Conservation (phyloP, 2,329 filamentous ascomycete genomes). For the Aspergillus niger region DNA sequence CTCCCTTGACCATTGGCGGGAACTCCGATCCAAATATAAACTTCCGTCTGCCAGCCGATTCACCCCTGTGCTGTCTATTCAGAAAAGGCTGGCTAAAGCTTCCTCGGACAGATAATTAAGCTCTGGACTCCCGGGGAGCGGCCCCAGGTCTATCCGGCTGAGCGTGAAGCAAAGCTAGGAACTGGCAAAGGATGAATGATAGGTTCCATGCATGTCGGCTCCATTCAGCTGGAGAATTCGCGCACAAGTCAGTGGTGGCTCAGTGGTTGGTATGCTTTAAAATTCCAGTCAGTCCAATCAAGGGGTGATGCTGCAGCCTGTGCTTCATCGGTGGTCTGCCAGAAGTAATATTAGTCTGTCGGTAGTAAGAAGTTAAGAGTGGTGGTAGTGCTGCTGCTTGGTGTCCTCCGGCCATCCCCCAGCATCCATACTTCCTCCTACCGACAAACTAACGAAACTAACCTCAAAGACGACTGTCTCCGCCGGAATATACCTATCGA, state of each 20-base stretch:
- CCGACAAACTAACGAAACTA: background rate
- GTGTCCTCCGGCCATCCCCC: background rate
- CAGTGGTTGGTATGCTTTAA: conserved; percentile 3
- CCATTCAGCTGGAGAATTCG: background rate
- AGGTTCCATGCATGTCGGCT: background rate
- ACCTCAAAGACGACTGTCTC: background rate
- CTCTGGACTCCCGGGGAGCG: background rate
- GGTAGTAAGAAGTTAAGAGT: too few species aligned
- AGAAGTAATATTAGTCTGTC: too few species aligned
- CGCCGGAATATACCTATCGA: background rate
- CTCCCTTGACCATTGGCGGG: background rate
- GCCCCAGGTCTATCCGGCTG: background rate
- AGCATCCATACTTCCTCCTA: background rate
- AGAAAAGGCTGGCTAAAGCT: background rate
- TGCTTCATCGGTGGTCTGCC: background rate
- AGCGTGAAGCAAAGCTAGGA: background rate
- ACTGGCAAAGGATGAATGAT: background rate
- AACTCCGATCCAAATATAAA: background rate
- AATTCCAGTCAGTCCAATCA: conserved; percentile 1
- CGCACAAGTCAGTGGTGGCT: background rate
- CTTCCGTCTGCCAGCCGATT: background rate
- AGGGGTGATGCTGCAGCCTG: background rate
- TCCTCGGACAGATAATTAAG: background rate
- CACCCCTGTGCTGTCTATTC: background rate
- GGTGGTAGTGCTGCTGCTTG: background rate